These are phyloP conservation scores for Helotiales sp. DNA, from an alignment of 2,329 filamentous ascomycete genomes.

Conservation along the genomic window DNA sequence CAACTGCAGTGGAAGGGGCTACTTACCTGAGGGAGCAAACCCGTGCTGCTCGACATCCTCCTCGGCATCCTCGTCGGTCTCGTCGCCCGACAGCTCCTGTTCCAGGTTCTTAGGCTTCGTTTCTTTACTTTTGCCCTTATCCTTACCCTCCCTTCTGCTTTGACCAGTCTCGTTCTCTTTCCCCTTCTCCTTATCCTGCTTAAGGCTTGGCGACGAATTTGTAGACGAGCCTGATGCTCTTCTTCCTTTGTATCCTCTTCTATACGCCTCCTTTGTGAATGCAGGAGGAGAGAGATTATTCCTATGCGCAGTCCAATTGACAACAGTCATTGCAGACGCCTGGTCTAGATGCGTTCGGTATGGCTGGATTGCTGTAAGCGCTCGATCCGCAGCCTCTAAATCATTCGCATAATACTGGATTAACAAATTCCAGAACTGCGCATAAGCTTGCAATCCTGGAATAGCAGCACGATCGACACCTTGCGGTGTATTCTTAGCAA, in stretches of 20 bases:
- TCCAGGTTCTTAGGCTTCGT: background rate
- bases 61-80: background rate
- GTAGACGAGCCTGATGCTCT: background rate
- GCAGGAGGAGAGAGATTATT: background rate
- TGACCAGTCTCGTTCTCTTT: background rate
- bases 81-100: background rate
- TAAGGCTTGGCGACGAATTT: too few relatives aligned
- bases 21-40: too few relatives aligned
- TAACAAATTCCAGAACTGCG: background rate
- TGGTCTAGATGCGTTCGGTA: background rate
- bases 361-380: background rate
- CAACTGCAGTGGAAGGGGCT: too few relatives aligned
- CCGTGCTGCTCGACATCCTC: background rate
- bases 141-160: background rate
- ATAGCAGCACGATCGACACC: too few relatives aligned
- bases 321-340: background rate
- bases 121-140: background rate
- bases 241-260: background rate
- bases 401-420: background rate
- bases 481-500: background rate
- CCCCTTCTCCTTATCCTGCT: background rate
- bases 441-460: background rate
- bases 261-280: background rate
- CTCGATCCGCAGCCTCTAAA: background rate
- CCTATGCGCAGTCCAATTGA: background rate